Evolutionary conservation across 2,329 filamentous ascomycete species (phyloP), one percentile per base, ranked within the genome.

Genomic region (Colletotrichum gloeosporioides): DNA sequence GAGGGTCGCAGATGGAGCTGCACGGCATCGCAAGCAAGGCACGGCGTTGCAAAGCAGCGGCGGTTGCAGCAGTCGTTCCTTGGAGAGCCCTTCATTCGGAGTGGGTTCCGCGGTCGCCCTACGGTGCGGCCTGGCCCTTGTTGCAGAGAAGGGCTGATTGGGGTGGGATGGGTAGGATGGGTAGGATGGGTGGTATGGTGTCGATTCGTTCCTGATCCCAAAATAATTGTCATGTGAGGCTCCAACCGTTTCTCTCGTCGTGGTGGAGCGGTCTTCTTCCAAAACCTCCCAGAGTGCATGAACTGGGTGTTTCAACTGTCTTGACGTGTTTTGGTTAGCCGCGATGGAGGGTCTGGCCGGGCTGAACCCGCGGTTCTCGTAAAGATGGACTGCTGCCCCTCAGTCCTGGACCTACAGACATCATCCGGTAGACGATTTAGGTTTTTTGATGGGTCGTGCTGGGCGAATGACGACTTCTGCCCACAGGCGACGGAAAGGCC

Each of bases 271-370:
- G 36, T 18, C 65, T 34, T 18, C n/a, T 53, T 31, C 36, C 53
- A 27, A 65, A 12, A 25, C 15, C 12, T n/a, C n/a, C 18, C 29
- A 49, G n/a, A 44, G 15, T 53, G 70, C 74, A 74, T 76, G 71
- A 75, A 66, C 57, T 27, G 32, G 16, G 53, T 70, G 71, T 73
- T 65, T 74, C 65, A 74, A 66, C 61, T 57, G 32, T 57, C 44
- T 73, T 64, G 63, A 68, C 55, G 57, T 63, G 73, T 39, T 59
- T 67, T 73, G 69, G 55, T 73, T 59, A 53, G 57, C 63, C 55
- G 61, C 25, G 63, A 44, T 18, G 69, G 39, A 44, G 66, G 73
- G 59, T 22, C 59, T 61, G 18, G 25, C 62, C 22, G 7, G 62
- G n/a, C 31, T 62, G 22, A 34, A 49, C 44, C 16, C 31, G 68